A percentile compares a stretch with the other conserved stretches of the same genome.
Conservation (phyloP, 805 yeast species). For the Kodamaea laetipori region DNA sequence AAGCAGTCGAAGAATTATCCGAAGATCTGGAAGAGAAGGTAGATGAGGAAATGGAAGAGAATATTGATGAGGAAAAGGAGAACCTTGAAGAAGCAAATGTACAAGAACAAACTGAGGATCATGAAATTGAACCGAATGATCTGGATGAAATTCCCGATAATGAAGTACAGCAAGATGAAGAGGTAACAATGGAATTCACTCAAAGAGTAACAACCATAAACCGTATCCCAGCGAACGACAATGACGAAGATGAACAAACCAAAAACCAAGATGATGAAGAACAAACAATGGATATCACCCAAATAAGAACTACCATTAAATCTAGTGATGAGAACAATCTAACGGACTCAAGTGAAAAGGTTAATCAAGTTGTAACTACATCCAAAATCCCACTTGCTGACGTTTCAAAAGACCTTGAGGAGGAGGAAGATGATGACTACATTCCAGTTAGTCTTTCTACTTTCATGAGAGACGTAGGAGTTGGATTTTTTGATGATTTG, state of each 20-base stretch:
- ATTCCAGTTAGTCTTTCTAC: slow-evolving; percentile 40
- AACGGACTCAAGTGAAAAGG: neutral
- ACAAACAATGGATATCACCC: slow-evolving; percentile 14
- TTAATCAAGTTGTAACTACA: slow-evolving; percentile 18
- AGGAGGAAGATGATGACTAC: slow-evolving; percentile 24
- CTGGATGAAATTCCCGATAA: too few species aligned
- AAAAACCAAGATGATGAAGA: slow-evolving; percentile 5
- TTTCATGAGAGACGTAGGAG: slow-evolving; percentile 42
- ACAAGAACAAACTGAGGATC: too few species aligned
- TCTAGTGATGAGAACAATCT: too few species aligned
- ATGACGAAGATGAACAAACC: slow-evolving; percentile 5
- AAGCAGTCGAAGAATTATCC: neutral
- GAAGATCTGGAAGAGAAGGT: neutral
- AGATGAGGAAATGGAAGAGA: neutral
- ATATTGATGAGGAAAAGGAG: too few species aligned
- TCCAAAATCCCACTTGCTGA: slow-evolving; percentile 33
- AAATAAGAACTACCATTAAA: neutral
- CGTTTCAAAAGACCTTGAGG: slow-evolving; percentile 9
- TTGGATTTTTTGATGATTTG: slow-evolving; percentile 50
- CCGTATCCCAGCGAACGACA: neutral
- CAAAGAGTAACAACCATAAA: slow-evolving; percentile 1
- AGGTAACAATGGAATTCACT: slow-evolving; percentile 1
- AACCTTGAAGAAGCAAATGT: too few species aligned
- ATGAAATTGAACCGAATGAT: too few species aligned
- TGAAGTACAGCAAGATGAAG: neutral